phyloP scores from a whole-genome alignment of 1,284 basidiomycete species.

The Pascua sp. region DNA sequence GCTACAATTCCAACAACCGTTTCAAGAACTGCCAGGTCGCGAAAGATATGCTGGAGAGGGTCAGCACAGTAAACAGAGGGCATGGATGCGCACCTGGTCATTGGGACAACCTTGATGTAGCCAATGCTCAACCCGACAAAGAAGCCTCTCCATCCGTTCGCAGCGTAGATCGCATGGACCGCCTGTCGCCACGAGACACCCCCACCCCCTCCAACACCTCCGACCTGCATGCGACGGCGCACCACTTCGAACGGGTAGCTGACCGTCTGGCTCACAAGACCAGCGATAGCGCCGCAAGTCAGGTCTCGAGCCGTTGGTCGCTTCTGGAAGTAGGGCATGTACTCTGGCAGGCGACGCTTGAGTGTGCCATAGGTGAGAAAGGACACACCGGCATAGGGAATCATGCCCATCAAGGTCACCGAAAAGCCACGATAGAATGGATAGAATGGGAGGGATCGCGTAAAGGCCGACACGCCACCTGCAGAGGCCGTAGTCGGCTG shows the following conservation, averaged over 20 bases:
- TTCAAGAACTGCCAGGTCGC: conserved; percentile 51
- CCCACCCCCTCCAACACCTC: conserved; percentile 63
- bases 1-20: conserved; percentile 44
- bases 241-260: conserved; percentile 97
- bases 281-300: conserved; percentile 82
- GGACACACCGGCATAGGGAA: conserved; percentile 94
- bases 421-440: conserved; percentile 88
- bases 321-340: conserved; percentile 46
- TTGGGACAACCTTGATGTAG: conserved; percentile 93
- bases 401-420: conserved; percentile 84
- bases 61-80: conserved; percentile 4
- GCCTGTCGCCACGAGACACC: conserved; percentile 73
- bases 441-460: conserved; percentile 45
- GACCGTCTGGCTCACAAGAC: conserved; percentile 80
- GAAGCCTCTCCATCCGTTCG: conserved; percentile 79
- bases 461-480: conserved; percentile 41
- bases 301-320: conserved; percentile 56
- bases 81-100: conserved; percentile 60
- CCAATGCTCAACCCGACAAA: conserved; percentile 92
- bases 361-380: conserved; percentile 90
- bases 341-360: conserved; percentile 58
- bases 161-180: conserved; percentile 62
- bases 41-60: conserved; percentile 43
- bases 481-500: neutral
- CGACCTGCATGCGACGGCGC: conserved; percentile 91